These are phyloP conservation scores for Entomophthora muscae DNA, from an alignment of 371 early-diverging fungal species.

Conservation along the genomic window DNA sequence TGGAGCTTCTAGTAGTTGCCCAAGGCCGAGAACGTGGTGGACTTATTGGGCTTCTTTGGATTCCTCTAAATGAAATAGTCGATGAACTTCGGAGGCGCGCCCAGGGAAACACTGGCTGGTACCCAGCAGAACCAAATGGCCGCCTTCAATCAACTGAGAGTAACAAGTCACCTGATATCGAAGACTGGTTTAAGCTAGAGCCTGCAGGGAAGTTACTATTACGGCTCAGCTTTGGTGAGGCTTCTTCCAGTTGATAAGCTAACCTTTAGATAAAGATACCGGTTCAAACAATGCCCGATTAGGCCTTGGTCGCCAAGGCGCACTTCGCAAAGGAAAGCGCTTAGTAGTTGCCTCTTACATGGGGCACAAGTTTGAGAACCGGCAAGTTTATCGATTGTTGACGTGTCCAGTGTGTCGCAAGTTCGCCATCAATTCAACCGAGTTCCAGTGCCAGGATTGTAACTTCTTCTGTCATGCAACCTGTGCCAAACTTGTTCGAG, in stretches of 20 bases:
- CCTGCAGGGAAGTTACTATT: conserved; percentile 19
- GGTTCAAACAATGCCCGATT: neutral
- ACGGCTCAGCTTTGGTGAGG: conserved; percentile 9
- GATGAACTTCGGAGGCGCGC: conserved; percentile 53
- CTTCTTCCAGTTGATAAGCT: neutral
- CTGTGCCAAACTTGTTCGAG: conserved; percentile 67
- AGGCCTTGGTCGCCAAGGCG: conserved; percentile 59
- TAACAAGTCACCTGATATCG: conserved; percentile 8
- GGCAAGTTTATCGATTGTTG: conserved; percentile 79
- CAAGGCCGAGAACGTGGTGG: conserved; percentile 35
- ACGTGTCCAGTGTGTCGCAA: conserved; percentile 86
- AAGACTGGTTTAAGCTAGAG: conserved; percentile 18
- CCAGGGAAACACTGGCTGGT: conserved; percentile 13
- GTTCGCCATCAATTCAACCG: conserved; percentile 65
- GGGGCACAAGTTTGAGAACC: conserved; percentile 76
- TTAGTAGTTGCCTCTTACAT: conserved; percentile 45
- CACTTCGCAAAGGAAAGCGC: conserved; percentile 67
- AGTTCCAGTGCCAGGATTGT: conserved; percentile 87
- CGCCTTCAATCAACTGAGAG: neutral
- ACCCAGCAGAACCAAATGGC: neutral
- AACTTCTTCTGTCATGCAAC: conserved; percentile 82
- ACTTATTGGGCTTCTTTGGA: conserved; percentile 64
- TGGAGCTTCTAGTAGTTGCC: conserved; percentile 71
- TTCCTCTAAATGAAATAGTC: conserved; percentile 57
- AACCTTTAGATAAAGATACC: neutral